Percentiles rank a stretch among this genome's conserved stretches.
phyloP scores from a whole-genome alignment of 352 stramenopile genomes.

The Pythium aristosporum region DNA sequence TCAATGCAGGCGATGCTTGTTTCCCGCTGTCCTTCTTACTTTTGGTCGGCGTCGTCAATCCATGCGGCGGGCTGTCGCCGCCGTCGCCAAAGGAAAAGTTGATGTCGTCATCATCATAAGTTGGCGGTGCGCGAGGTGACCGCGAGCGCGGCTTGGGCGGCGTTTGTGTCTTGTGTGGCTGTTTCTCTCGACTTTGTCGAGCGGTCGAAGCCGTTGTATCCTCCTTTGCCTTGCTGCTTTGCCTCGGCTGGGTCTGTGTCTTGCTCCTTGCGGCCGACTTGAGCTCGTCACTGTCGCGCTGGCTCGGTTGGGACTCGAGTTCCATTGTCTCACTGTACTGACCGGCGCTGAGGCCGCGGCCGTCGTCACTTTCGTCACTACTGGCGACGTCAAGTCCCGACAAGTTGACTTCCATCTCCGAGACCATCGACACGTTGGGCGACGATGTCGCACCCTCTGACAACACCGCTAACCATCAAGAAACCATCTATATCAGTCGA shows the following conservation, averaged over 20 bases:
- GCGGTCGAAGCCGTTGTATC: slow-evolving; percentile 6
- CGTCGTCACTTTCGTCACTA: slow-evolving; percentile 22
- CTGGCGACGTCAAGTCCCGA: slow-evolving; percentile 13
- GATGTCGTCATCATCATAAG: background rate
- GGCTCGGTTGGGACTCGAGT: slow-evolving; percentile 23
- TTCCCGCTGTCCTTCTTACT: slow-evolving; percentile 7
- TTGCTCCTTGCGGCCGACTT: slow-evolving; percentile 2
- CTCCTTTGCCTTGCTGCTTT: slow-evolving; percentile 5
- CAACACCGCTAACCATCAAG: slow-evolving; percentile 16
- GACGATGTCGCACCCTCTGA: slow-evolving; percentile 25
- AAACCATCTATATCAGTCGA: background rate
- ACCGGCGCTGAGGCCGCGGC: background rate
- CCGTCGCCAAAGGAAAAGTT: slow-evolving; percentile 22
- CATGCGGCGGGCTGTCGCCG: background rate
- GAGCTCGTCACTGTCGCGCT: slow-evolving; percentile 7
- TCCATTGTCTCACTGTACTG: slow-evolving; percentile 23
- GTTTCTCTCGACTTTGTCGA: background rate
- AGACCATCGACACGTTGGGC: slow-evolving; percentile 26
- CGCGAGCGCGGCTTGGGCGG: slow-evolving; percentile 6
- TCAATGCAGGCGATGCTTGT: background rate
- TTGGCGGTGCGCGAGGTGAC: background rate
- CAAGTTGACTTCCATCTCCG: slow-evolving; percentile 24
- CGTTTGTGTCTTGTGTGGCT: background rate
- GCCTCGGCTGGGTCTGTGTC: background rate
- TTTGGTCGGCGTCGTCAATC: slow-evolving; percentile 2